Evolutionary conservation across 306 rosid species (phyloP).

Genomic region (Malus asiatica): DNA sequence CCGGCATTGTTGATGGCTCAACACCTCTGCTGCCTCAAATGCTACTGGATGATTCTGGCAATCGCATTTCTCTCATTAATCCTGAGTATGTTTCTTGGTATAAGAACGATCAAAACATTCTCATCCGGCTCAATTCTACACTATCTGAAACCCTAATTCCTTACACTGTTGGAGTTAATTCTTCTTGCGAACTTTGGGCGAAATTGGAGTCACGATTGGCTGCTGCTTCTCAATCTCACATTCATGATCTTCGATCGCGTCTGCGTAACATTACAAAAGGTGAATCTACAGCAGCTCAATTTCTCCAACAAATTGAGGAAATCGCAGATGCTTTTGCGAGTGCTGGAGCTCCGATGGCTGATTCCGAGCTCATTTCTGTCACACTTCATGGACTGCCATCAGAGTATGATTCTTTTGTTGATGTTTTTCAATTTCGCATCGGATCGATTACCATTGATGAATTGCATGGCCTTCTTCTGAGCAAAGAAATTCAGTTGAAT

Average conservation of each 20-base stretch:
- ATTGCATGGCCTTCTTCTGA: not conserved
- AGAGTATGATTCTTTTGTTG: not conserved
- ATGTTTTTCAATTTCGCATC: not conserved
- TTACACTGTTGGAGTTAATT: not conserved
- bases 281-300: not conserved
- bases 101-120: not conserved
- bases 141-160: not conserved
- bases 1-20: not conserved
- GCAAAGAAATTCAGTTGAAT: not conserved
- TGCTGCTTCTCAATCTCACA: not conserved
- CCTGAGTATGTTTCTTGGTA: not conserved
- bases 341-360: not conserved
- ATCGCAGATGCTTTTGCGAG: not conserved
- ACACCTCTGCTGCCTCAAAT: not conserved
- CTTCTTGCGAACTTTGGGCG: not conserved
- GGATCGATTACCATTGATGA: not conserved
- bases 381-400: not conserved
- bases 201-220: not conserved
- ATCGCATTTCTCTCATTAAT: not conserved
- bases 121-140: no score
- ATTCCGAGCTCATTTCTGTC: not conserved
- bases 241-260: no score
- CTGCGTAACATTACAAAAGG: not conserved
- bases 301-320: not conserved
- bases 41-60: rapidly evolving